Conservation (phyloP, 768 basidiomycete genomes). For the Termitomyces sp. region DNA sequence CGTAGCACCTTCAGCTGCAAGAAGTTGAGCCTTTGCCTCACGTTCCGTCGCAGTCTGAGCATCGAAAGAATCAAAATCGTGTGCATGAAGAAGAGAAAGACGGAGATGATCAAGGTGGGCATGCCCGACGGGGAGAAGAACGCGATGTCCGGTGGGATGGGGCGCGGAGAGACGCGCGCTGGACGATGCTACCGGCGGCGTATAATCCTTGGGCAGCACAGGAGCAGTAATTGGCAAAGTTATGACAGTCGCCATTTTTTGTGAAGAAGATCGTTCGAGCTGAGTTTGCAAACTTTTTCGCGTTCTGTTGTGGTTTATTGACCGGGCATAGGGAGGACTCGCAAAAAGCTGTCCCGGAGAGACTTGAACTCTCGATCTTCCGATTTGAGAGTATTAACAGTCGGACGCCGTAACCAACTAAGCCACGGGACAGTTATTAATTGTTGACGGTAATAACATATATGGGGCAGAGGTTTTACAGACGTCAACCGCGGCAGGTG, state of each 20-base stretch:
- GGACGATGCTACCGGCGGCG: conserved; percentile 28
- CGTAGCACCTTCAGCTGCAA: conserved; percentile 44
- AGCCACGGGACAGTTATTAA: not conserved
- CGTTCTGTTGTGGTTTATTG: not conserved
- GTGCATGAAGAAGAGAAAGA: conserved; percentile 64
- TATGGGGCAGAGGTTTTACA: no score
- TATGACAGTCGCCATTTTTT: conserved; percentile 20
- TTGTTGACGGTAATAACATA: no score
- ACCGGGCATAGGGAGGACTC: not conserved
- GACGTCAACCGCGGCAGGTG: no score
- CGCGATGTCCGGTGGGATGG: conserved; percentile 34
- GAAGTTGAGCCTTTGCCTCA: conserved; percentile 34
- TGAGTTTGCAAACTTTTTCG: not conserved
- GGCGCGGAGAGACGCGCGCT: conserved; percentile 25
- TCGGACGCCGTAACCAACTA: not conserved
- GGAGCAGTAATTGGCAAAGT: conserved; percentile 24
- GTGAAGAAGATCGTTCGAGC: not conserved
- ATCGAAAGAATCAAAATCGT: conserved; percentile 84
- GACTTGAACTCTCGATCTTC: not conserved
- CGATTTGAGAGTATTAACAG: not conserved
- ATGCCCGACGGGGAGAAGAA: conserved; percentile 78
- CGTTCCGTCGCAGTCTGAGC: conserved; percentile 41
- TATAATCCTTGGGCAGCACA: conserved; percentile 36
- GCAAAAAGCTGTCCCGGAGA: not conserved
- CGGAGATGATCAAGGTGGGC: conserved; percentile 83